Percentiles rank a stretch among this genome's conserved stretches.
Conservation (phyloP, 2,329 filamentous ascomycete genomes). For the Calycina herbarum region DNA sequence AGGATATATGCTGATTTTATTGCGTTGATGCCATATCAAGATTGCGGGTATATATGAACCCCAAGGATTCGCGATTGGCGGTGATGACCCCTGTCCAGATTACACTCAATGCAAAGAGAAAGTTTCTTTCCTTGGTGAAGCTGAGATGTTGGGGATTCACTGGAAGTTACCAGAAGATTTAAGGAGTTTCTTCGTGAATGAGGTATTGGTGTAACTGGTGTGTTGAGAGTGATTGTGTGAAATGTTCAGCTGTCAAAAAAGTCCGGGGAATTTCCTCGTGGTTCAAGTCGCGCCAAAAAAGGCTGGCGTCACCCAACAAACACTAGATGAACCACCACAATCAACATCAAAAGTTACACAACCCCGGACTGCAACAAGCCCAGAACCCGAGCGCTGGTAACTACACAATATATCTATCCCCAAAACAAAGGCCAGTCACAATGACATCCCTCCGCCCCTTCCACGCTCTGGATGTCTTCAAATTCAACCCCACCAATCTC, state of each 20-base stretch:
- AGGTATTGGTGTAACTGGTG: not conserved
- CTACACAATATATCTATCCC: not conserved
- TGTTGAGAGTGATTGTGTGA: not conserved
- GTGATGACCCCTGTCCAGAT: constrained; percentile 23
- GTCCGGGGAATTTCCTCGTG: constrained; percentile 1
- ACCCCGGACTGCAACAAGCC: not conserved
- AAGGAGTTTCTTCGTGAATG: not conserved
- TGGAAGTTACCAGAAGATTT: not conserved
- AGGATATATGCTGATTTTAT: not conserved
- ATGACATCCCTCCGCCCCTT: constrained; percentile 90
- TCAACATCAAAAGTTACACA: constrained; percentile 3
- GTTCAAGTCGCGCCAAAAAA: not conserved
- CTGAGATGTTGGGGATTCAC: not conserved
- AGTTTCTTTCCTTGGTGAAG: not conserved
- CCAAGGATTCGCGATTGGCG: constrained; percentile 26
- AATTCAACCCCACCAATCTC: constrained; percentile 91
- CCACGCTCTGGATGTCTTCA: constrained; percentile 78
- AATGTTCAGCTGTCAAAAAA: not conserved
- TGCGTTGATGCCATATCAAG: constrained; percentile 23
- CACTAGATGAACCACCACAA: not conserved
- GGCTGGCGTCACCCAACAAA: not conserved
- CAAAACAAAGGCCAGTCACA: not conserved
- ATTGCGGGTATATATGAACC: constrained; percentile 22
- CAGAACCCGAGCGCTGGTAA: not conserved
- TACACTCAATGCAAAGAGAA: constrained; percentile 17